phyloP scores from a whole-genome alignment of 495 filamentous ascomycete genomes.

The Penicillium daleae region DNA sequence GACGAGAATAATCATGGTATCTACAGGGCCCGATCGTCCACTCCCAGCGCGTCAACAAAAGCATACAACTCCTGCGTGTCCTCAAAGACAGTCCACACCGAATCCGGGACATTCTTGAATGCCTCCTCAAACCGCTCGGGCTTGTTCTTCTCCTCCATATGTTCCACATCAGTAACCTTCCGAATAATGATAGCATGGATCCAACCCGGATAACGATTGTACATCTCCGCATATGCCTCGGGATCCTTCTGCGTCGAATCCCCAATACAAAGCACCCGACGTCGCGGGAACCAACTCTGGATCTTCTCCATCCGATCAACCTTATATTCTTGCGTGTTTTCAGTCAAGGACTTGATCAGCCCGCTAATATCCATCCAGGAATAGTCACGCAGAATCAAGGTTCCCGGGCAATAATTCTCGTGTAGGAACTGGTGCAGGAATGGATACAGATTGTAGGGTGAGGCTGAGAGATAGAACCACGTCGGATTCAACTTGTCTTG shows the following conservation, averaged over 20 bases:
- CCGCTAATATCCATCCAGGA: constrained; percentile 83
- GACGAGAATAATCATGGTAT: background rate
- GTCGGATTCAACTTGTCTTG: constrained; percentile 62
- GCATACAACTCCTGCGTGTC: constrained; percentile 66
- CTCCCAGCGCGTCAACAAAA: constrained; percentile 49
- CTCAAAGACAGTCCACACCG: constrained; percentile 80
- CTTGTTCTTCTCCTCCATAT: constrained; percentile 74
- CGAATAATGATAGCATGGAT: constrained; percentile 81
- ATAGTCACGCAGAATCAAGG: constrained; percentile 81
- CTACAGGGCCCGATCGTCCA: constrained; percentile 29
- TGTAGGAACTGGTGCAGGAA: constrained; percentile 76
- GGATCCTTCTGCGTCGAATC: constrained; percentile 93
- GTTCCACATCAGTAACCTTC: constrained; percentile 76
- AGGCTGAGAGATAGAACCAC: constrained; percentile 94
- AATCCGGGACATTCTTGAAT: constrained; percentile 71
- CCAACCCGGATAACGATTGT: constrained; percentile 67
- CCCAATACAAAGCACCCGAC: constrained; percentile 82
- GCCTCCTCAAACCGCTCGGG: constrained; percentile 77
- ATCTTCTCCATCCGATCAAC: constrained; percentile 78
- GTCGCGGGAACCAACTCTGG: constrained; percentile 70
- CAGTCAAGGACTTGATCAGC: constrained; percentile 76
- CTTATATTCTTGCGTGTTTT: constrained; percentile 87
- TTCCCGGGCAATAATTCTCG: constrained; percentile 72
- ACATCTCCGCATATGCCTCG: constrained; percentile 83
- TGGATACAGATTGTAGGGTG: constrained; percentile 91